A percentile compares a stretch with the other conserved stretches of the same genome.
phyloP scores from a whole-genome alignment of 2,329 filamentous ascomycete species.

The Truncatella angustata region DNA sequence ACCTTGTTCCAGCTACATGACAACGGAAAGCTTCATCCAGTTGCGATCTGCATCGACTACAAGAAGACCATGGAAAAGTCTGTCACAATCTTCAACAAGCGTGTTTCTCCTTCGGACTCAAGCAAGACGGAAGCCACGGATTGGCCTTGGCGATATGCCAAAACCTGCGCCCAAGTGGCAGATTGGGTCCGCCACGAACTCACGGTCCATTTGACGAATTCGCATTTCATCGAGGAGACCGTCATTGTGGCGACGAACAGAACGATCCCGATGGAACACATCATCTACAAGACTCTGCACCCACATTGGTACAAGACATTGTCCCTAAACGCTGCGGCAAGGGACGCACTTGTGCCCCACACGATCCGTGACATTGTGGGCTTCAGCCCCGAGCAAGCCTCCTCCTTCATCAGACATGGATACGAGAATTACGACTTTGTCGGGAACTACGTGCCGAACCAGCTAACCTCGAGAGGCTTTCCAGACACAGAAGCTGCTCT shows the following conservation, averaged over 20 bases:
- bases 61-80: conserved; percentile 40
- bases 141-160: conserved; percentile 53
- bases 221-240: conserved; percentile 46
- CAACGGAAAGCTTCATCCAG: conserved; percentile 44
- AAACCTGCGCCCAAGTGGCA: conserved; percentile 44
- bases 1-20: conserved; percentile 40
- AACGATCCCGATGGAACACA: conserved; percentile 37
- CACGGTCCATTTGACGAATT: conserved; percentile 41
- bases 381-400: conserved; percentile 33
- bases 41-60: conserved; percentile 48
- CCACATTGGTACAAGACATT: conserved; percentile 51
- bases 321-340: conserved; percentile 45
- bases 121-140: conserved; percentile 36
- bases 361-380: conserved; percentile 43
- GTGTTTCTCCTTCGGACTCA: conserved; percentile 30
- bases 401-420: conserved; percentile 35
- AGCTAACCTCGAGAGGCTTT: conserved; percentile 43
- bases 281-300: conserved; percentile 40
- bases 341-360: conserved; percentile 40
- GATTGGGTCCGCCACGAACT: conserved; percentile 50
- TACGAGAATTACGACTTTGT: conserved; percentile 44
- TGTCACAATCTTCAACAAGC: conserved; percentile 48
- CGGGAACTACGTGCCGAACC: conserved; percentile 42
- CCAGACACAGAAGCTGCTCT: conserved; percentile 29
- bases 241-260: conserved; percentile 46